Percentiles rank a stretch among this genome's conserved stretches.
phyloP scores from a whole-genome alignment of 2,329 filamentous ascomycete species.

The Ophiostoma australiae region DNA sequence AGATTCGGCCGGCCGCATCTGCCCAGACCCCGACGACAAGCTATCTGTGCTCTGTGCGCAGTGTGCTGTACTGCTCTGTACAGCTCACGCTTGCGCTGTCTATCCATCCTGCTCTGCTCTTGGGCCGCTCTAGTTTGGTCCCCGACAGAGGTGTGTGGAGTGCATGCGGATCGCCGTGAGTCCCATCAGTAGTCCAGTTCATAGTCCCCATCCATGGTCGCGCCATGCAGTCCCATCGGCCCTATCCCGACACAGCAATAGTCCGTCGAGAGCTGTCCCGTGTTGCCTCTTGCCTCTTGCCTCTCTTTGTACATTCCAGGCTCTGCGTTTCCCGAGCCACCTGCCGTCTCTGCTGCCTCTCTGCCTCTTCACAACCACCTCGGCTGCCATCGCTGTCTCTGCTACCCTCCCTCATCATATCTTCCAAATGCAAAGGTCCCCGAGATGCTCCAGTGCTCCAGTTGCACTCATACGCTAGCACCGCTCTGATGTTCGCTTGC shows the following conservation, averaged over 20 bases:
- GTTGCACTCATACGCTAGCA: background rate
- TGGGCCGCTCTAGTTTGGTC: background rate
- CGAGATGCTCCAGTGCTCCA: background rate
- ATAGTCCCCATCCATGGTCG: background rate
- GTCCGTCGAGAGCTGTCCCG: background rate
- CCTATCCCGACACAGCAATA: background rate
- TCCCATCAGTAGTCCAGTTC: background rate
- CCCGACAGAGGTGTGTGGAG: constrained; percentile 11
- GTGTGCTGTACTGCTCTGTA: background rate
- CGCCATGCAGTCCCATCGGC: background rate
- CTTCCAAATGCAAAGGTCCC: background rate
- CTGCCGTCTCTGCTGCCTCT: background rate
- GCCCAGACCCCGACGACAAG: background rate
- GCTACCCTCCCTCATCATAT: background rate
- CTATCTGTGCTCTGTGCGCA: too few species aligned
- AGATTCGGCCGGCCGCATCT: background rate
- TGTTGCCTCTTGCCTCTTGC: background rate
- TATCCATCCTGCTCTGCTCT: background rate
- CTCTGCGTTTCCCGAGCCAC: background rate
- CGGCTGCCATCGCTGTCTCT: background rate
- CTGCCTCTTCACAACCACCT: background rate
- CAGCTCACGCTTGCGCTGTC: background rate
- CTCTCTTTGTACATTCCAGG: background rate
- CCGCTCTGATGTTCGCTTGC: background rate
- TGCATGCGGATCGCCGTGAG: constrained; percentile 9